Evolutionary conservation across 345 rosid species (phyloP).

Genomic region (Physaria fendleri): DNA sequence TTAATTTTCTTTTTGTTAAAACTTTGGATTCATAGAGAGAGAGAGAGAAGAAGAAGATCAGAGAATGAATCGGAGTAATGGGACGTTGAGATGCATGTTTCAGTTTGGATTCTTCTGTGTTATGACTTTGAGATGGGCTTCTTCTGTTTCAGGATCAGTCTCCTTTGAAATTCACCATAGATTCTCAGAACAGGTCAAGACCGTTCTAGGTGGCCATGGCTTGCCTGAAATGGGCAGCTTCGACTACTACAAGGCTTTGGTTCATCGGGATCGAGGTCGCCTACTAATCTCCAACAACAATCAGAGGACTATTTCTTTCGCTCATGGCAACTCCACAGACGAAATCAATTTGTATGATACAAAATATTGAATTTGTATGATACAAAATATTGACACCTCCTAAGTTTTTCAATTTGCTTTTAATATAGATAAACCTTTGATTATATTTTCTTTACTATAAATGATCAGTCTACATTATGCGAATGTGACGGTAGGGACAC

Average conservation of each 20-base stretch:
- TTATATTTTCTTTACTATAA: neutral
- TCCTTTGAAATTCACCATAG: constrained; percentile 73
- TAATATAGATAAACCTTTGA: neutral
- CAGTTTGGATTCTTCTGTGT: constrained; percentile 12
- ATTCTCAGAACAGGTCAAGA: constrained; percentile 75
- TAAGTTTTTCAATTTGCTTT: neutral
- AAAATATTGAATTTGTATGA: constrained; percentile 51
- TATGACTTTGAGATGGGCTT: constrained; percentile 16
- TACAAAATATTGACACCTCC: neutral
- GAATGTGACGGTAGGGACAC: constrained; percentile 78
- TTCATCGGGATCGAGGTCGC: constrained; percentile 74
- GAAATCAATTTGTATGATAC: constrained; percentile 41
- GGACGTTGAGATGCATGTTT: constrained; percentile 19
- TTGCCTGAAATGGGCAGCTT: constrained; percentile 66
- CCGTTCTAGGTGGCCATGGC: constrained; percentile 47
- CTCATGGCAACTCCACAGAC: constrained; percentile 55
- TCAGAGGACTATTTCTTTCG: constrained; percentile 56
- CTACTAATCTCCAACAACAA: constrained; percentile 39
- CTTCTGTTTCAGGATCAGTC: constrained; percentile 38
- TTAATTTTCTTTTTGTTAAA: neutral
- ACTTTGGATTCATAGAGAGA: neutral
- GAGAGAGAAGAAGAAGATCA: neutral
- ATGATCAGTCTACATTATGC: constrained; percentile 76
- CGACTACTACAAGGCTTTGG: constrained; percentile 55
- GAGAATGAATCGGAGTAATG: constrained; percentile 4